Evolutionary conservation across 441 rosid genomes (phyloP).

Genomic region (Populus hybrid): DNA sequence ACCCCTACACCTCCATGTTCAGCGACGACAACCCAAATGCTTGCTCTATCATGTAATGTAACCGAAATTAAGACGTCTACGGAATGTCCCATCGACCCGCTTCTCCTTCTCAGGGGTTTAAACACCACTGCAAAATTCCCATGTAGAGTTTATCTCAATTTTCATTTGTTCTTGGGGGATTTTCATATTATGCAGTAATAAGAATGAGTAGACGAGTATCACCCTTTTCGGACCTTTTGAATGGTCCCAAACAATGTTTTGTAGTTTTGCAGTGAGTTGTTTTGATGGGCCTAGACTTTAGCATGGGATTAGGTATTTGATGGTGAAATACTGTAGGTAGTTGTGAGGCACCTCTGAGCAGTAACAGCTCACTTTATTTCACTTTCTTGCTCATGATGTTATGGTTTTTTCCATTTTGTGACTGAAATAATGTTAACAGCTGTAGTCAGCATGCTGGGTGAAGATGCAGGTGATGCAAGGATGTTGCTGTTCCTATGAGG

Average conservation of each 20-base stretch:
- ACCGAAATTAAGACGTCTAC: neutral
- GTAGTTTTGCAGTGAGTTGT: slow-evolving; percentile 20
- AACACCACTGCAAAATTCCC: slow-evolving; percentile 15
- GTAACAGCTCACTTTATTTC: slow-evolving; percentile 8
- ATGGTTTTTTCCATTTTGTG: slow-evolving; percentile 2
- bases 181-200: neutral
- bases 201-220: slow-evolving; percentile 9
- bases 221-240: too few species aligned
- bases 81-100: neutral
- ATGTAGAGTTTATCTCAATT: neutral
- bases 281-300: slow-evolving; percentile 15
- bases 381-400: slow-evolving; percentile 13
- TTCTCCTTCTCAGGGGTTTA: neutral
- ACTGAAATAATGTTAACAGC: slow-evolving; percentile 23
- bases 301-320: slow-evolving; percentile 19
- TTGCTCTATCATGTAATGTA: slow-evolving; percentile 67
- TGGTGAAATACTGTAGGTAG: slow-evolving; percentile 10
- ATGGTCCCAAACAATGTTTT: slow-evolving; percentile 7
- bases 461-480: neutral
- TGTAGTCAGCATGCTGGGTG: slow-evolving; percentile 21
- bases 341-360: slow-evolving; percentile 1
- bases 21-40: slow-evolving; percentile 98
- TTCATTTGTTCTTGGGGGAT: neutral
- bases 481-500: neutral
- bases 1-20: slow-evolving; percentile 66